Conservation (phyloP, 2,329 filamentous ascomycete species). For the Stromatinia cepivora region DNA sequence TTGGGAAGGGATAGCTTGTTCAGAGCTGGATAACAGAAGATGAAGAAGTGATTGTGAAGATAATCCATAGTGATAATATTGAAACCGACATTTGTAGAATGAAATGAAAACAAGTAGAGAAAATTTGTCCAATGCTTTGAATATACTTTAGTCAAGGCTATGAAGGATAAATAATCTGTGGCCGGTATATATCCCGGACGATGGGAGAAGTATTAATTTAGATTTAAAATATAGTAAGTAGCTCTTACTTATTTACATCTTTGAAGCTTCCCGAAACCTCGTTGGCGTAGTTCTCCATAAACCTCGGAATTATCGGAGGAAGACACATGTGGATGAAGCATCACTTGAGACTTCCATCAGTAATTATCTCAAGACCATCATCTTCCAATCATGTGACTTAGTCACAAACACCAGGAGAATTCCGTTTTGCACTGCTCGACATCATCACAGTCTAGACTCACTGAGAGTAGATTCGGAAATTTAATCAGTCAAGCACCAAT, state of each 20-base stretch:
- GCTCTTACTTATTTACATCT: not conserved
- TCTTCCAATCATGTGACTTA: not conserved
- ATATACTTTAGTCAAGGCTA: too few relatives aligned
- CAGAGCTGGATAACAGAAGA: too few relatives aligned
- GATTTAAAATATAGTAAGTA: not conserved
- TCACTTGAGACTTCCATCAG: not conserved
- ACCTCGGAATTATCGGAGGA: not conserved
- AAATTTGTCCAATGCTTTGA: too few relatives aligned
- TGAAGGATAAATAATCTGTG: too few relatives aligned
- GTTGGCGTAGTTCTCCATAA: not conserved
- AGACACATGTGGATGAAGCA: not conserved
- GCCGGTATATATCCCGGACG: too few relatives aligned
- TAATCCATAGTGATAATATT: too few relatives aligned
- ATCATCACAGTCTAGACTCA: not conserved
- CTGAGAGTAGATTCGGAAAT: not conserved
- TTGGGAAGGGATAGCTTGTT: too few relatives aligned
- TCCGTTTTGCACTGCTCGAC: not conserved
- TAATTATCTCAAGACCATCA: not conserved
- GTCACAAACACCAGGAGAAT: not conserved
- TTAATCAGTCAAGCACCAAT: not conserved
- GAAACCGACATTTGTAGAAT: too few relatives aligned
- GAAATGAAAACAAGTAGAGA: too few relatives aligned
- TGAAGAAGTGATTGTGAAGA: too few relatives aligned
- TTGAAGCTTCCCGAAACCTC: not conserved
- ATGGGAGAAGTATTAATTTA: too few relatives aligned